Base-by-base conservation (phyloP, 2,329 filamentous ascomycete genomes). In the Verticillium zaregamsianum region DNA sequence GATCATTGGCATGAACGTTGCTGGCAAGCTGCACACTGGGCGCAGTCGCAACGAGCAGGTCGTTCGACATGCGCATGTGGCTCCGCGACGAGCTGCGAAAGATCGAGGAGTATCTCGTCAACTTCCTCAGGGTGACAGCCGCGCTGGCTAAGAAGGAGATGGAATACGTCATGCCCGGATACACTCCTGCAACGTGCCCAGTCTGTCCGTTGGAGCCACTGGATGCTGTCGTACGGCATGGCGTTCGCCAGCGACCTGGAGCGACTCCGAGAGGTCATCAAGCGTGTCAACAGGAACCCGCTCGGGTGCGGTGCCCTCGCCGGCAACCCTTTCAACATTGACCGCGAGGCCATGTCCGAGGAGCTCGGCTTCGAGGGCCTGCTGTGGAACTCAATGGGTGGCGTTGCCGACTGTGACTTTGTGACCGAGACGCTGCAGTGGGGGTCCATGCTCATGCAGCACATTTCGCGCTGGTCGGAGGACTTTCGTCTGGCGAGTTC, bases 351-450 rank as follows among this genome's bases (percentile, higher is more conserved):
- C 59, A 91, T 96, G 80, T 89, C 91, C 5, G 80, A 87, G 73
- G 92, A 96, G 76, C 84, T 96, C 3, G 91, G 91, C 32, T 96
- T 96, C 69, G 87, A 90, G 4, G 86, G 86, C 4, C 76, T 94
- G 28, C 79, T 91, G 62, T 88, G 85, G 80, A 95, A 95, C 80
- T 90, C 86, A 0, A 90, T 96, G 85, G 85, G 85, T 61, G 88
- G 86, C 52, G 89, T 92, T 9, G 87, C 84, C 17, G 90, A 93
- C 75, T 84, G 92, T 35, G 92, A 96, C 74, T 96, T 96, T 69
- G 86, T 94, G 15, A 83, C 90, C 62, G 92, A 96, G 78, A 88
- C 86, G 1, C 85, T 96, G 76, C 88, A 92, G 74, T 96, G 91
- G 90, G 88, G 86, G 5, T 84, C 85, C 33, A 90, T 89, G 69